These are phyloP conservation scores for Mycena olivaceomarginata DNA, from an alignment of 768 basidiomycete species.

Conservation along the genomic window DNA sequence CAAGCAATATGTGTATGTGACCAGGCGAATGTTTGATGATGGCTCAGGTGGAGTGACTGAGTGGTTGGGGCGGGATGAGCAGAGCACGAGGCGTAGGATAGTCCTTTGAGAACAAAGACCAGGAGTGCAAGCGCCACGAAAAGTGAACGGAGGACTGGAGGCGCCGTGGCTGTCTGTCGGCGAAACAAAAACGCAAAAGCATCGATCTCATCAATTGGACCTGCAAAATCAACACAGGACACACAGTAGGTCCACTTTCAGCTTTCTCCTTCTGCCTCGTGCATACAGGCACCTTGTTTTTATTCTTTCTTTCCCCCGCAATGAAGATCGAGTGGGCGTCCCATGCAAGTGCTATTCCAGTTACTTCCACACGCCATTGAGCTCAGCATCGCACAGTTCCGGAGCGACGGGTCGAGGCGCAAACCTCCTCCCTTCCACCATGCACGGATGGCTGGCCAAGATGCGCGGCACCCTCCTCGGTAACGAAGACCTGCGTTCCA, in stretches of 20 bases:
- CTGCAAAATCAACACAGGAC: background rate
- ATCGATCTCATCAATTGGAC: too few species aligned
- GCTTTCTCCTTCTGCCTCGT: background rate
- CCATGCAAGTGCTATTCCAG: conserved; percentile 59
- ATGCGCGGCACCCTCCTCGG: conserved; percentile 83
- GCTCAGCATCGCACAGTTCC: conserved; percentile 30
- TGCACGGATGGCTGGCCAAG: conserved; percentile 90
- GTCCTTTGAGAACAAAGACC: conserved; percentile 39
- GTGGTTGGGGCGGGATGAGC: background rate
- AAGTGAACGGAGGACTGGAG: conserved; percentile 20
- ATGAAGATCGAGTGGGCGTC: conserved; percentile 77
- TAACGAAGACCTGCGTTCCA: conserved; percentile 74
- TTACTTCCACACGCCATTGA: conserved; percentile 19
- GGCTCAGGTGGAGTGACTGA: conserved; percentile 2
- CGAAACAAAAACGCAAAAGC: background rate
- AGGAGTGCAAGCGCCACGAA: background rate
- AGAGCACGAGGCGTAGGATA: conserved; percentile 1
- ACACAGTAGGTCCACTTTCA: background rate
- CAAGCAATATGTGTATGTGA: background rate
- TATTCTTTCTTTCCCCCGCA: conserved; percentile 33
- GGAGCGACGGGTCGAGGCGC: conserved; percentile 39
- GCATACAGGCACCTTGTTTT: background rate
- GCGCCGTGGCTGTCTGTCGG: background rate
- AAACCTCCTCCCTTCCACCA: conserved; percentile 61
- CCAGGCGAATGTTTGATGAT: background rate